Base-by-base conservation (phyloP, 352 stramenopile species). In the Phytophthora sp. region DNA sequence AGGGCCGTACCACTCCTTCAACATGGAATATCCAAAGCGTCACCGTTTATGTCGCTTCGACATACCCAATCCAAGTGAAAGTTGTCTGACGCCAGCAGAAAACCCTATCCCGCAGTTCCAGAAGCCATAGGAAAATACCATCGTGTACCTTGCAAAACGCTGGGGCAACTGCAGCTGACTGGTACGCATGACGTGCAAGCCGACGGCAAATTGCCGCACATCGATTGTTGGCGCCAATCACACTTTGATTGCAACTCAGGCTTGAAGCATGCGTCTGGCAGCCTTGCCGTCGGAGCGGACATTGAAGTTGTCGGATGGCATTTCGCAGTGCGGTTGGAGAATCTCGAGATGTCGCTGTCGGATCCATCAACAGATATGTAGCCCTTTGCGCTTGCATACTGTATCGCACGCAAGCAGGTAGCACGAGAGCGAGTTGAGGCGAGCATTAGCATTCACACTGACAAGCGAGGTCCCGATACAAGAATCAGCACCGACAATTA, bases 1-100 rank as follows among this genome's bases (percentile, higher is more conserved):
- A 33, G 8, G 12, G 13, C 12, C 1, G 53, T 35, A 16, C 24
- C 44, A 57, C 46, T 57, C 23, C 45, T 56, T 65, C 57, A 65
- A 64, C 57, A 4, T 16, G 18, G 38, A 54, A 51, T 65, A 65
- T 65, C 57, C 45, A 35, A 24, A 16, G 6, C 20, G 12, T 15
- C 30, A 20, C 24, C 36, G 24, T 65, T 51, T 65, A 57, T 65
- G 45, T 58, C 24, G 5, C 35, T 13, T 13, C 13, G 6, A 0
- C 9, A 36, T 65, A 65, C 57, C 50, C 31, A 27, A 42, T 7
- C 16, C 31, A 65, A 65, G 57, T 55, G 18, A 55, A 55, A 58
- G 4, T 5, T 18, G 9, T 15, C 45, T 58, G 57, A 56, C 57
- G 44, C 33, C 44, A 64, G 24, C 8, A 13, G 8, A 8, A 23